Evolutionary conservation across 306 rosid genomes (phyloP).

Genomic region (Acacia crassicarpa): DNA sequence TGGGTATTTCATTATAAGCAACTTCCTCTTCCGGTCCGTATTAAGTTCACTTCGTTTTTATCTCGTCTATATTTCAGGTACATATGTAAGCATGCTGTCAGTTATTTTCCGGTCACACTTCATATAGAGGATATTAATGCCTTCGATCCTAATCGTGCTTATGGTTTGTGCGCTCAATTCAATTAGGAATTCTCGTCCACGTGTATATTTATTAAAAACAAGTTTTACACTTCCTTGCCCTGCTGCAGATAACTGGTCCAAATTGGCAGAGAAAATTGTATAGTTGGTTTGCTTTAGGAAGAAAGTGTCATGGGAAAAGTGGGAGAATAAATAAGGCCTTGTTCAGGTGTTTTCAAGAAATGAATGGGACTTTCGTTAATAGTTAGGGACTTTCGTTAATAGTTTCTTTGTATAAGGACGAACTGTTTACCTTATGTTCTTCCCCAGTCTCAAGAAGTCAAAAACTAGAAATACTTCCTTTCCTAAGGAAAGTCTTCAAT

Average conservation of each 20-base stretch:
- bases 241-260: not conserved
- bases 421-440: not conserved
- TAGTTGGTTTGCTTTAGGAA: not conserved
- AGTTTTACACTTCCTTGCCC: not conserved
- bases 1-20: not conserved
- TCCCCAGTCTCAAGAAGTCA: not conserved
- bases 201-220: not conserved
- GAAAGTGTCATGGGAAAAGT: slow-evolving; percentile 13
- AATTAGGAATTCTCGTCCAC: not conserved
- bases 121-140: slow-evolving; percentile 76
- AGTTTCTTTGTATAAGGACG: not conserved
- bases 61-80: slow-evolving; percentile 48
- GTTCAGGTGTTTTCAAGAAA: not conserved
- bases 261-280: not conserved
- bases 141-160: slow-evolving; percentile 74
- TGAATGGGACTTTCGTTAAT: not conserved
- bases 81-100: slow-evolving; percentile 67
- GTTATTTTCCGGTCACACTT: slow-evolving; percentile 76
- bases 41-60: not conserved
- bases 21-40: not conserved
- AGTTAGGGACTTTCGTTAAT: no score
- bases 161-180: slow-evolving; percentile 52
- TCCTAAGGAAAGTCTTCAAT: not conserved
- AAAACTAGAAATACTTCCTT: no score
- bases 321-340: not conserved